phyloP scores from a whole-genome alignment of 768 basidiomycete genomes.

The Xanthoconium purpureum region DNA sequence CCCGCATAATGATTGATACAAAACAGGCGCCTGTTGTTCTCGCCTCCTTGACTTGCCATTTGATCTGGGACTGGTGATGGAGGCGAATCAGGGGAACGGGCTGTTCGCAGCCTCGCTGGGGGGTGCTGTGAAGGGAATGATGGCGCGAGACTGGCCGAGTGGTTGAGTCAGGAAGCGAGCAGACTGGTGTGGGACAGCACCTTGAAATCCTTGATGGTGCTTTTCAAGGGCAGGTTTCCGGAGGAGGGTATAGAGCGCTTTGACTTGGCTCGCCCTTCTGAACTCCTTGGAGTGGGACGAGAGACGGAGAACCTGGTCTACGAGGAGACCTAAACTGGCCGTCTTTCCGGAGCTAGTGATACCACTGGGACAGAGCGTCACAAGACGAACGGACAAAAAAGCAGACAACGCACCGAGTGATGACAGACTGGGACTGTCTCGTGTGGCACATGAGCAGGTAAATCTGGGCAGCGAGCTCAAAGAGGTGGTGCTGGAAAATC shows the following conservation, averaged over 20 bases:
- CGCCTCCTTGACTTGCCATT: conserved; percentile 39
- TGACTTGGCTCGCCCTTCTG: conserved; percentile 70
- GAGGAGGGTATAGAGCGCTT: conserved; percentile 71
- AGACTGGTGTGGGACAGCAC: conserved; percentile 28
- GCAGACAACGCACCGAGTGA: conserved; percentile 59
- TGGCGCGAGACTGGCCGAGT: conserved; percentile 35
- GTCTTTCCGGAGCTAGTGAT: conserved; percentile 89
- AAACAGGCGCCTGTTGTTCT: conserved; percentile 56
- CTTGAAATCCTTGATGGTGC: conserved; percentile 81
- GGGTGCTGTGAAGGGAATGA: conserved; percentile 69
- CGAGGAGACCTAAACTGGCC: conserved; percentile 64
- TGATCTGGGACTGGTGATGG: conserved; percentile 30
- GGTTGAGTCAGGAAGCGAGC: not conserved
- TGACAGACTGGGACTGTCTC: conserved; percentile 70
- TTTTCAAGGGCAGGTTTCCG: conserved; percentile 49
- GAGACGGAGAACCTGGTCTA: conserved; percentile 78
- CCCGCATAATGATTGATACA: conserved; percentile 89
- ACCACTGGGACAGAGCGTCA: conserved; percentile 49
- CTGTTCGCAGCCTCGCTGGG: conserved; percentile 55
- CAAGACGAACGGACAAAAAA: not conserved
- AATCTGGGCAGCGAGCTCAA: conserved; percentile 79
- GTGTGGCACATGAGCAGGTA: conserved; percentile 82
- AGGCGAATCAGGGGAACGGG: conserved; percentile 53
- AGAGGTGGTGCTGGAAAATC: conserved; percentile 80
- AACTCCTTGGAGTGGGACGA: conserved; percentile 78